Base-by-base conservation (phyloP, 148 eudicot species). In the Cornus kousa region DNA sequence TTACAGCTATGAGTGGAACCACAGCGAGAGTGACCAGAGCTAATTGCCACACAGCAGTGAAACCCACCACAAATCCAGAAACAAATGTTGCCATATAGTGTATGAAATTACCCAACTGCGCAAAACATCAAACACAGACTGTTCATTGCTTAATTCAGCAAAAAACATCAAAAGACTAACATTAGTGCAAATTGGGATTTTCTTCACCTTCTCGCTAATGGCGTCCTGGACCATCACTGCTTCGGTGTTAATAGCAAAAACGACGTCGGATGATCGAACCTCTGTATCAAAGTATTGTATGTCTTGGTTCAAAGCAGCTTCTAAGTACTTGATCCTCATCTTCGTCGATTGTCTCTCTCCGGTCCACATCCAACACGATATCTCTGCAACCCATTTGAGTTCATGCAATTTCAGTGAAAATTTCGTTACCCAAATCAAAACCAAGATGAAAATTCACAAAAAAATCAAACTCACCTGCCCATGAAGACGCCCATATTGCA, bases 281-380 rank as follows among this genome's bases (percentile, higher is more conserved):
- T 94, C 91, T 10, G 99, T 96, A 69, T 96, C 98, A 78, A 96
- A 96, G 76, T 75, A 96, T 62, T 93, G 92, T 85, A 96, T 92
- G 83, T 96, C 99, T 80, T 96, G 99, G 83, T 89, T 94, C 82
- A 96, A 68, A 78, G 97, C 99, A 74, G 99, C 90, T 87, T 96
- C 98, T 62, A 96, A 85, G 83, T 92, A 96, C 81, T 91, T 91
- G 77, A 96, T 96, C 87, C 99, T 96, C 98, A 94, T 94, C 46
- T 83, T 94, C 23, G 99, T 92, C 23, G 98, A 82, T 83, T 96
- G 99, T 70, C 99, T 91, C 86, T 96, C 99, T 68, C 99, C 99
- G 62, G 94, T 96, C 98, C 98, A 96, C 99, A 96, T 96, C 99
- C 99, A 96, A 82, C 99, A 96, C 6, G 99, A 91, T 74, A 96